Conservation (phyloP, 371 early-diverging fungal species). For the Apophysomyces elegans region DNA sequence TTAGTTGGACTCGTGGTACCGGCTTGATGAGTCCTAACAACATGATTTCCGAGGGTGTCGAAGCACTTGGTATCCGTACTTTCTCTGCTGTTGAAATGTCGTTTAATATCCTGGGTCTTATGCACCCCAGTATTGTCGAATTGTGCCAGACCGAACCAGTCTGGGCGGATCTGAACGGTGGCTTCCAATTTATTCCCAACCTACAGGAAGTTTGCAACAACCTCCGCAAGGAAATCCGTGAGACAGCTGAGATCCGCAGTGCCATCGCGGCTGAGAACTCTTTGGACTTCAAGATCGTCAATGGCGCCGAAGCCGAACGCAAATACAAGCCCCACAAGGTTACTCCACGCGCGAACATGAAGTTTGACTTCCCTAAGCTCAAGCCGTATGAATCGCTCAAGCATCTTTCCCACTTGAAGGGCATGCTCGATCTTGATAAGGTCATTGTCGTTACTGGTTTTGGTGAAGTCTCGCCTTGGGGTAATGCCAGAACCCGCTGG, state of each 20-base stretch:
- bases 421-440: slow-evolving; percentile 91
- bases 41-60: slow-evolving; percentile 90
- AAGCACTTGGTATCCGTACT: slow-evolving; percentile 90
- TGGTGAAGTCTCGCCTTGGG: slow-evolving; percentile 95
- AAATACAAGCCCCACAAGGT: slow-evolving; percentile 79
- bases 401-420: slow-evolving; percentile 78
- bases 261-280: slow-evolving; percentile 81
- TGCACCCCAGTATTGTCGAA: slow-evolving; percentile 85
- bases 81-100: slow-evolving; percentile 95
- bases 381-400: slow-evolving; percentile 69
- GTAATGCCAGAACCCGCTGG: slow-evolving; percentile 95
- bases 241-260: slow-evolving; percentile 86
- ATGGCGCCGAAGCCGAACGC: slow-evolving; percentile 76
- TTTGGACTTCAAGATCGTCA: slow-evolving; percentile 78
- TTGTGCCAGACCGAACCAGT: slow-evolving; percentile 84
- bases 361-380: slow-evolving; percentile 87
- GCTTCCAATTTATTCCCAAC: slow-evolving; percentile 84
- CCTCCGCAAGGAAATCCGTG: slow-evolving; percentile 79
- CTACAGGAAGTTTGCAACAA: slow-evolving; percentile 75
- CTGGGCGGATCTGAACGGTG: slow-evolving; percentile 95
- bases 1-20: slow-evolving; percentile 94
- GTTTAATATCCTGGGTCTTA: slow-evolving; percentile 90
- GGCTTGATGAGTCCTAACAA: slow-evolving; percentile 95
- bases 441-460: slow-evolving; percentile 95
- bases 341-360: slow-evolving; percentile 93